phyloP scores from a whole-genome alignment of 768 basidiomycete species.

The Psilocybe cyanescens region DNA sequence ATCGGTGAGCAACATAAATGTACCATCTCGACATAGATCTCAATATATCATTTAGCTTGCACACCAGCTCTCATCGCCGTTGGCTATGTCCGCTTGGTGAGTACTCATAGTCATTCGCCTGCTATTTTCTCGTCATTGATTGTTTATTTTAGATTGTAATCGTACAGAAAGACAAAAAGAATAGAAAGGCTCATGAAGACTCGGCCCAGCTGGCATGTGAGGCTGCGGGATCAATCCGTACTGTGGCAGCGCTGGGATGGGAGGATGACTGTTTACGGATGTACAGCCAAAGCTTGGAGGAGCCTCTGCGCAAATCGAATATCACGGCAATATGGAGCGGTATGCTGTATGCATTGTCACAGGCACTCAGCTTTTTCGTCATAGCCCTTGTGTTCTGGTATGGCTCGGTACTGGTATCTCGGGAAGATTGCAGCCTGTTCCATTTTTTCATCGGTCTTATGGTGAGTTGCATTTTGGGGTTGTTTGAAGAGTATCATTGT shows the following conservation, averaged over 20 bases:
- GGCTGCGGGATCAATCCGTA: slow-evolving; percentile 87
- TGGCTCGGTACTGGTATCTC: slow-evolving; percentile 65
- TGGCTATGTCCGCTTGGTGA: slow-evolving; percentile 83
- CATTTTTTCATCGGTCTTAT: slow-evolving; percentile 86
- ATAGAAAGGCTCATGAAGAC: slow-evolving; percentile 77
- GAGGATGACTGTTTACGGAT: slow-evolving; percentile 78
- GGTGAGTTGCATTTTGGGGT: slow-evolving; percentile 40
- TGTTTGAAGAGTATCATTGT: too few relatives aligned
- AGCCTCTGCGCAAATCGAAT: slow-evolving; percentile 69
- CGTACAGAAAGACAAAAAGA: slow-evolving; percentile 82
- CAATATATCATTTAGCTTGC: slow-evolving; percentile 47
- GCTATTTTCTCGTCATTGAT: too few relatives aligned
- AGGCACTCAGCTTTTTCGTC: slow-evolving; percentile 75
- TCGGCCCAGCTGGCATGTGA: slow-evolving; percentile 93
- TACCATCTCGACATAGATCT: neutral
- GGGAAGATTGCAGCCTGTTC: slow-evolving; percentile 52
- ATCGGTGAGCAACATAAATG: slow-evolving; percentile 53
- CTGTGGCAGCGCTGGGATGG: slow-evolving; percentile 86
- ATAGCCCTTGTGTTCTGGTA: slow-evolving; percentile 87
- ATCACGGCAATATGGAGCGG: slow-evolving; percentile 67
- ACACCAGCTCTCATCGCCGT: slow-evolving; percentile 70
- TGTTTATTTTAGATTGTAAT: slow-evolving; percentile 62
- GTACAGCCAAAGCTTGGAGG: slow-evolving; percentile 74
- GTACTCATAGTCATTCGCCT: slow-evolving; percentile 13
- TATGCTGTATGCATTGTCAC: slow-evolving; percentile 72